These are phyloP conservation scores for Haberlea rhodopensis DNA, from an alignment of 257 asterid species.

Conservation along the genomic window DNA sequence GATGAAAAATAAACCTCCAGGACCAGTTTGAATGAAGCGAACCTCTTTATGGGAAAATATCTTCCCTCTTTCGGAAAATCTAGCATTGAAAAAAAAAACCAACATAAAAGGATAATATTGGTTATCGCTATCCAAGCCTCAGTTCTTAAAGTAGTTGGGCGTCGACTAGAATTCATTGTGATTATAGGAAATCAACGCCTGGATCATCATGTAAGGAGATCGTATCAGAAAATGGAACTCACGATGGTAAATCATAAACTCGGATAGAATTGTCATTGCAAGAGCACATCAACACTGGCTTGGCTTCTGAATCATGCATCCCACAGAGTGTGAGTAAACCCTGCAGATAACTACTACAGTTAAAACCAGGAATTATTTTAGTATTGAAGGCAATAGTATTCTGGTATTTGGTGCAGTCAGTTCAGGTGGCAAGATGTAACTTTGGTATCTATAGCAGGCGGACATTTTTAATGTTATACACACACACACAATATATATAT, in stretches of 20 bases:
- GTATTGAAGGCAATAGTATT: too few species aligned
- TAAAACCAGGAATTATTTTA: constrained; percentile 17
- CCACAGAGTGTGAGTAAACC: too few species aligned
- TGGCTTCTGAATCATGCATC: too few species aligned
- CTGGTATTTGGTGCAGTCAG: too few species aligned
- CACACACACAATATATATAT: too few species aligned
- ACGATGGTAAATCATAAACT: constrained; percentile 94
- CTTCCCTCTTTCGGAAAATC: constrained; percentile 86
- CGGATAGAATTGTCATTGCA: constrained; percentile 63
- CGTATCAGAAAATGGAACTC: constrained; percentile 29
- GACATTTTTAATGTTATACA: too few species aligned
- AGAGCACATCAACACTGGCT: too few species aligned
- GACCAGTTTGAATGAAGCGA: constrained; percentile 75
- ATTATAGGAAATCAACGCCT: constrained; percentile 13
- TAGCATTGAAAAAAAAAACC: constrained; percentile 20
- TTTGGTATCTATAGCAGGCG: too few species aligned
- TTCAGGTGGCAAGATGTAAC: too few species aligned
- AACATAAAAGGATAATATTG: not conserved
- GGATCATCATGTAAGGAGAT: constrained; percentile 16
- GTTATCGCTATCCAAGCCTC: not conserved
- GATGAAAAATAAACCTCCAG: constrained; percentile 85
- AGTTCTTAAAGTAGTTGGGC: too few species aligned
- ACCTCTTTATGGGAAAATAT: constrained; percentile 69
- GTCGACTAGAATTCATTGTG: constrained; percentile 9
- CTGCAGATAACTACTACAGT: too few species aligned